These are phyloP conservation scores for Coemansia sp. DNA, from an alignment of 192 early-diverging fungal species.

Conservation along the genomic window DNA sequence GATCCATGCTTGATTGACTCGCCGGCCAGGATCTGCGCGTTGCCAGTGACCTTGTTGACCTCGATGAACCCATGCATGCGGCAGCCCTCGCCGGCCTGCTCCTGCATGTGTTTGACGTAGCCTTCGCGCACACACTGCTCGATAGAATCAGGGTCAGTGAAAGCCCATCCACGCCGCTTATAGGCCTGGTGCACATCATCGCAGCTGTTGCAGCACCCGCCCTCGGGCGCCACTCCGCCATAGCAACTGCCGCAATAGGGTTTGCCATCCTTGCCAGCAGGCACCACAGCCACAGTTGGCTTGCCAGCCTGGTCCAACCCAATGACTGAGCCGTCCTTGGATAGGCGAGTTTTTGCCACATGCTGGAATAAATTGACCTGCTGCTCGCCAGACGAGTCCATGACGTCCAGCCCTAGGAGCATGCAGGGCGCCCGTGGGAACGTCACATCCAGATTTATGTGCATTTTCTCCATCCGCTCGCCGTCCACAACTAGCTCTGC, in stretches of 20 bases:
- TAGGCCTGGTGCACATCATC: slow-evolving; percentile 90
- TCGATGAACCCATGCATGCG: slow-evolving; percentile 75
- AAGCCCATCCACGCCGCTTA: slow-evolving; percentile 79
- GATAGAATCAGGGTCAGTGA: slow-evolving; percentile 70
- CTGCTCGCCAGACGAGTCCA: slow-evolving; percentile 92
- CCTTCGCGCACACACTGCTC: slow-evolving; percentile 93
- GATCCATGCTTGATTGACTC: slow-evolving; percentile 54
- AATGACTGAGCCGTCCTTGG: slow-evolving; percentile 67
- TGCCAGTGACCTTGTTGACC: slow-evolving; percentile 93
- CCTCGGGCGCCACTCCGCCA: slow-evolving; percentile 66
- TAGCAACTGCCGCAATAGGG: slow-evolving; percentile 89
- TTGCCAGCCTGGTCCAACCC: slow-evolving; percentile 10
- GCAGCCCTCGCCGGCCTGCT: slow-evolving; percentile 89
- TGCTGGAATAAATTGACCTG: slow-evolving; percentile 76
- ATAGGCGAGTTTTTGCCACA: slow-evolving; percentile 81
- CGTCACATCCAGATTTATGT: slow-evolving; percentile 87
- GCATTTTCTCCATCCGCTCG: slow-evolving; percentile 84
- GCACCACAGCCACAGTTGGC: slow-evolving; percentile 42
- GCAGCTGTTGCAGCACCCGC: slow-evolving; percentile 94
- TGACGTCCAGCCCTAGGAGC: slow-evolving; percentile 92
- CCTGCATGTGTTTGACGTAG: slow-evolving; percentile 71
- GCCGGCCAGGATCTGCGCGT: slow-evolving; percentile 93
- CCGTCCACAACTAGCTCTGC: slow-evolving; percentile 84
- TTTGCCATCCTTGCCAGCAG: slow-evolving; percentile 30
- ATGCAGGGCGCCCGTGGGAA: slow-evolving; percentile 91